Evolutionary conservation across 2,329 filamentous ascomycete genomes (phyloP).

Genomic region (Colletotrichum magnum): DNA sequence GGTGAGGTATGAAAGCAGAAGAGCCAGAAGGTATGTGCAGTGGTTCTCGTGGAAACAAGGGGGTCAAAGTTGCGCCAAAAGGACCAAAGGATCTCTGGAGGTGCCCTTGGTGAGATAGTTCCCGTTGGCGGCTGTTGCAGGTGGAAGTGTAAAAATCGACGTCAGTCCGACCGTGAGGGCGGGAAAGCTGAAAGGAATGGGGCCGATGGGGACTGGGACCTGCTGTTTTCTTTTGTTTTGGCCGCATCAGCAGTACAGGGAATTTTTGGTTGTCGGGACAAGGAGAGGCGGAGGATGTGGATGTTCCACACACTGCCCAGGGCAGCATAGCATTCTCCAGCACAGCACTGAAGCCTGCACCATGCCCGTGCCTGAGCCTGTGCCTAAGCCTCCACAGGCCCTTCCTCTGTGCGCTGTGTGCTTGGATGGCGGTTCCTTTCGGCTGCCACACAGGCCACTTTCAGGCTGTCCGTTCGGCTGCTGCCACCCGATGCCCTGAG

Average conservation of each 20-base stretch:
- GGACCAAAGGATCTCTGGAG: not conserved
- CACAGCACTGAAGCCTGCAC: no score
- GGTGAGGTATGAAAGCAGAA: conserved; percentile 25
- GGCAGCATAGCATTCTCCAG: no score
- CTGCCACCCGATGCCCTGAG: no score
- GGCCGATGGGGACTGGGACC: not conserved
- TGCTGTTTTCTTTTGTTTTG: conserved; percentile 35
- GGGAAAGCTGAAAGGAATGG: not conserved
- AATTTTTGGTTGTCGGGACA: conserved; percentile 41
- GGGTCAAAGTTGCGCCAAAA: conserved; percentile 22
- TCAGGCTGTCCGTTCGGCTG: no score
- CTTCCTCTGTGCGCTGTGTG: not conserved
- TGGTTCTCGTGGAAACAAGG: conserved; percentile 35
- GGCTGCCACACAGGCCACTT: conserved; percentile 2
- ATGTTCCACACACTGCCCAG: not conserved
- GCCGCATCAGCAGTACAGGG: conserved; percentile 18
- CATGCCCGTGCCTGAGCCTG: no score
- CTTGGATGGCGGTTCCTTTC: conserved; percentile 10
- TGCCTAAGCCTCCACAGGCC: not conserved
- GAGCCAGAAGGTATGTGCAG: conserved; percentile 22
- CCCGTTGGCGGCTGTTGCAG: conserved; percentile 21
- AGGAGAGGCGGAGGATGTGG: conserved; percentile 4
- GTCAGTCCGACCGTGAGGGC: conserved; percentile 24
- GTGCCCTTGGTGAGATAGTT: conserved; percentile 12
- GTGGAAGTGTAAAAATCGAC: conserved; percentile 15